phyloP scores from a whole-genome alignment of 371 early-diverging fungal genomes.

The Umbelopsis sp. region DNA sequence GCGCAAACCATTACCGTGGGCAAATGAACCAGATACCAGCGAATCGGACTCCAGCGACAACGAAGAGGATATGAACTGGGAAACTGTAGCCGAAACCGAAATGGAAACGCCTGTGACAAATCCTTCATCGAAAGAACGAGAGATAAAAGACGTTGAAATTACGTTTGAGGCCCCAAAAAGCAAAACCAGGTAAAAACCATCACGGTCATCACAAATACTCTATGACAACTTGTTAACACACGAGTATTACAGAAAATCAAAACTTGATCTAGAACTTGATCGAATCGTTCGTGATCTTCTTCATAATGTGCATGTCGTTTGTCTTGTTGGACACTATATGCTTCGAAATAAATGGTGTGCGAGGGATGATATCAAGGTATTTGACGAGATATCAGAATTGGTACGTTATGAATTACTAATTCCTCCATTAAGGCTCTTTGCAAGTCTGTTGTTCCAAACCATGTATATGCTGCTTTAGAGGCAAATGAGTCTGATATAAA shows the following conservation, averaged over 20 bases:
- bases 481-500: constrained; percentile 26
- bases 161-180: constrained; percentile 34
- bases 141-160: constrained; percentile 41
- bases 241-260: constrained; percentile 28
- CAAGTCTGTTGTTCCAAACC: constrained; percentile 35
- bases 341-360: constrained; percentile 49
- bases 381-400: neutral
- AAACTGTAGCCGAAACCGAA: neutral
- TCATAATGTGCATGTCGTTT: constrained; percentile 42
- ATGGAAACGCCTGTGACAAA: neutral
- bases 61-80: constrained; percentile 12
- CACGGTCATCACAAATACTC: too few species aligned
- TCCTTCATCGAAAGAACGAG: neutral
- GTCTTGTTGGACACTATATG: constrained; percentile 41
- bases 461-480: constrained; percentile 25
- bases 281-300: constrained; percentile 42
- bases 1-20: neutral
- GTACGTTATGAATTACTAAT: neutral
- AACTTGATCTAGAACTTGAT: constrained; percentile 37
- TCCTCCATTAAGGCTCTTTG: constrained; percentile 28
- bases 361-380: constrained; percentile 35
- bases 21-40: neutral
- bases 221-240: too few species aligned
- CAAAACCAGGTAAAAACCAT: neutral
- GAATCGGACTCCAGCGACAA: neutral